phyloP scores from a whole-genome alignment of 106 monocot genomes.

The Iris macrosiphon region DNA sequence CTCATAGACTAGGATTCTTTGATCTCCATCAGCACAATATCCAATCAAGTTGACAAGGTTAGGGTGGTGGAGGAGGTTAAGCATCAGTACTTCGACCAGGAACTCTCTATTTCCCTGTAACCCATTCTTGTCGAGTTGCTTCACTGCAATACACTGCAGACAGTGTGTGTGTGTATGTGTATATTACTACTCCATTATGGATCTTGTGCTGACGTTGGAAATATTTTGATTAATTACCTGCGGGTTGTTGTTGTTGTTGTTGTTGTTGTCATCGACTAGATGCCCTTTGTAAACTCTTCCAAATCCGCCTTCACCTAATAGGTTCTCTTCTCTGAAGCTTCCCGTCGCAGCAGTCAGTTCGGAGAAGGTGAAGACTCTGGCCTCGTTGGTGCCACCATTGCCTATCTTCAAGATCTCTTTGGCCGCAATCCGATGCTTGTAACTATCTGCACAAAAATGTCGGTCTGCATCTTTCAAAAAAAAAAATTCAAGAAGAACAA shows the following conservation, averaged over 20 bases:
- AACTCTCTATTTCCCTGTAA: slow-evolving; percentile 18
- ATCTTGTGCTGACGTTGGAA: too few species aligned
- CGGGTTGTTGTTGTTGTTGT: too few species aligned
- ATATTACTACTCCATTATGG: too few species aligned
- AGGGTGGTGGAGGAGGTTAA: slow-evolving; percentile 21
- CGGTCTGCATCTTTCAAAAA: too few species aligned
- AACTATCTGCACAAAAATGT: slow-evolving; percentile 13
- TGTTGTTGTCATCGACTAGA: slow-evolving; percentile 16
- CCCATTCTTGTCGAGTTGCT: slow-evolving; percentile 15
- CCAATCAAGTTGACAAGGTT: slow-evolving; percentile 27
- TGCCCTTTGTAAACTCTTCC: slow-evolving; percentile 27
- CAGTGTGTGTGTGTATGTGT: too few species aligned
- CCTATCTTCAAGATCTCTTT: slow-evolving; percentile 27
- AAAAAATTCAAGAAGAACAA: too few species aligned
- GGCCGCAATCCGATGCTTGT: slow-evolving; percentile 10
- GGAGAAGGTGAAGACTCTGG: slow-evolving; percentile 10
- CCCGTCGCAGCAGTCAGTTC: slow-evolving; percentile 15
- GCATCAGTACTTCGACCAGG: slow-evolving; percentile 19
- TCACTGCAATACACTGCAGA: slow-evolving; percentile 17
- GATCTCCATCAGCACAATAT: slow-evolving; percentile 13
- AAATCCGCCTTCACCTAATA: slow-evolving; percentile 30
- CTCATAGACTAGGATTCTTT: slow-evolving; percentile 24
- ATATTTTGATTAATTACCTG: too few species aligned
- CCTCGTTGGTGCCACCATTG: slow-evolving; percentile 5
- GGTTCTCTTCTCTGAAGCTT: slow-evolving; percentile 12